Evolutionary conservation across 345 rosid genomes (phyloP).

Genomic region (Syzygium aqueum): DNA sequence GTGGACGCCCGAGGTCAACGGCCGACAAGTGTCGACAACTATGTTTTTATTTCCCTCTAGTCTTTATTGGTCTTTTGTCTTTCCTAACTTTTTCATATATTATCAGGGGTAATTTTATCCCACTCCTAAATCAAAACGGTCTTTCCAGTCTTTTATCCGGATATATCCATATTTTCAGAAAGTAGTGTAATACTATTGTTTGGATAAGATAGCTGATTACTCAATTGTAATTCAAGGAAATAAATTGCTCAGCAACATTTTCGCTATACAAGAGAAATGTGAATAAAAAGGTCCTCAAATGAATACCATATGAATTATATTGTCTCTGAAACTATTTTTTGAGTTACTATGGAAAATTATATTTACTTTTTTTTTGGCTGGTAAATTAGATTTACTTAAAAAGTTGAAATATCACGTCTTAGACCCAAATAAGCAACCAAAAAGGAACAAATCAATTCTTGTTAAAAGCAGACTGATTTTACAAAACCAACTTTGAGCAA

Average conservation of each 20-base stretch:
- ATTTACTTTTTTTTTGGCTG: background rate
- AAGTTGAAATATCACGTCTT: background rate
- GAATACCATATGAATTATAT: background rate
- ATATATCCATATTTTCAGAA: background rate
- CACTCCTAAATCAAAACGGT: background rate
- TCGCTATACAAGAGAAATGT: background rate
- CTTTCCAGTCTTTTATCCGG: no score
- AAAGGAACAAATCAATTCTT: background rate
- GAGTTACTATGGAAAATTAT: background rate
- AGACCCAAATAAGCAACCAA: background rate
- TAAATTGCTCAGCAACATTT: background rate
- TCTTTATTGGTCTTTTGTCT: background rate
- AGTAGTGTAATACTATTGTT: background rate
- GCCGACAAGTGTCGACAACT: background rate
- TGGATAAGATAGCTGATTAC: background rate
- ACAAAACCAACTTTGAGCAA: background rate
- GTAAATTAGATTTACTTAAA: background rate
- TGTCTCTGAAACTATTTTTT: background rate
- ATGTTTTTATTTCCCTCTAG: background rate
- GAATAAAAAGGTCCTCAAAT: background rate
- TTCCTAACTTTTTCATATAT: background rate
- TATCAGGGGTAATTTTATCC: background rate
- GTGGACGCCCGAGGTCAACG: background rate
- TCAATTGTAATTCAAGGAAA: background rate
- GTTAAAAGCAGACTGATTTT: background rate